A percentile compares a stretch with the other conserved stretches of the same genome.
phyloP scores from a whole-genome alignment of 2,329 filamentous ascomycete species.

The Fusarium chlamydosporum region DNA sequence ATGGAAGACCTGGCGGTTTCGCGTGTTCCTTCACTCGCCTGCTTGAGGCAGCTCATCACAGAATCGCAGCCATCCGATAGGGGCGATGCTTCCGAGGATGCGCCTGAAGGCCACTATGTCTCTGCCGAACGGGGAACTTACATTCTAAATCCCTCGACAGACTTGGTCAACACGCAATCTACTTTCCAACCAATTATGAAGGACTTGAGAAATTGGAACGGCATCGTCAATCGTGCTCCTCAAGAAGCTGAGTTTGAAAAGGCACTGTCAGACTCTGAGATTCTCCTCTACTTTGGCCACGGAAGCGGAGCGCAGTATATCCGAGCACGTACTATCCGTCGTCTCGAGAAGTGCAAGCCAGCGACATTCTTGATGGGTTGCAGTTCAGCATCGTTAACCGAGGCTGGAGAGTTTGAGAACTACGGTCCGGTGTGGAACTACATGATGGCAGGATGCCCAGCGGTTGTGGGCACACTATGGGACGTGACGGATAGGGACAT shows the following conservation, averaged over 20 bases:
- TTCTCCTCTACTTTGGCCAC: conserved; percentile 96
- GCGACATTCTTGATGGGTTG: conserved; percentile 94
- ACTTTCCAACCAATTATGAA: conserved; percentile 77
- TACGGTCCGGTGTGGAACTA: conserved; percentile 93
- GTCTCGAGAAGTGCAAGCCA: conserved; percentile 79
- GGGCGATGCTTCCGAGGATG: conserved; percentile 28
- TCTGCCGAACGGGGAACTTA: conserved; percentile 74
- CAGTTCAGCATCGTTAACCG: conserved; percentile 82
- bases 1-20: conserved; percentile 84
- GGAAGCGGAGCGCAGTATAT: conserved; percentile 96
- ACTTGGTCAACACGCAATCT: conserved; percentile 83
- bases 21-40: conserved; percentile 87
- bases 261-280: conserved; percentile 74
- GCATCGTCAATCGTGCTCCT: conserved; percentile 77
- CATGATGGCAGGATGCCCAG: conserved; percentile 87
- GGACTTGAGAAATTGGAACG: conserved; percentile 78
- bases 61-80: conserved; percentile 56
- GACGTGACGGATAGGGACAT: conserved; percentile 98
- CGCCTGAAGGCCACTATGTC: conserved; percentile 66
- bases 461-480: conserved; percentile 94
- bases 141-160: conserved; percentile 89
- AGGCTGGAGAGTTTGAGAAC: conserved; percentile 90
- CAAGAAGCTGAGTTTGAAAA: conserved; percentile 82
- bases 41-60: conserved; percentile 81
- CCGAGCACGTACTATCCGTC: conserved; percentile 83